Conservation (phyloP, 768 basidiomycete species). For the Paxillus rubicundulus region DNA sequence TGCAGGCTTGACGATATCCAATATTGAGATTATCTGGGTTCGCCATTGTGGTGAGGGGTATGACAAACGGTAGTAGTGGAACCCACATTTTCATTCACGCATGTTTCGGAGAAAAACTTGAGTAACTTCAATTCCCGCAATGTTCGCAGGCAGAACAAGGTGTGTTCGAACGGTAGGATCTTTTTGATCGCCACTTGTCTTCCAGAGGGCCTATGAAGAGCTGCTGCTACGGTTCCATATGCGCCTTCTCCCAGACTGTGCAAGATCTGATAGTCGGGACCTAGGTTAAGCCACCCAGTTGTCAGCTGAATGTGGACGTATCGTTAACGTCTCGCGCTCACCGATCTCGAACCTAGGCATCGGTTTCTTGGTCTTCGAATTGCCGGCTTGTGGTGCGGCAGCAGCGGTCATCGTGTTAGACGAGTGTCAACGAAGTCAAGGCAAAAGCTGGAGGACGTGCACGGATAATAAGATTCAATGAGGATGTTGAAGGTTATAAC, state of each 20-base stretch:
- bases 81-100: conserved; percentile 76
- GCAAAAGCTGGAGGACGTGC: not conserved
- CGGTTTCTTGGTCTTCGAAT: conserved; percentile 53
- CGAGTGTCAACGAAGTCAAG: not conserved
- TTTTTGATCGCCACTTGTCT: conserved; percentile 94
- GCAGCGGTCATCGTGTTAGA: conserved; percentile 2
- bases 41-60: conserved; percentile 2
- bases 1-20: conserved; percentile 85
- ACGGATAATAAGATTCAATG: not conserved
- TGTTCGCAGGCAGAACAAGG: conserved; percentile 86
- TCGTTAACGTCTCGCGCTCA: conserved; percentile 25
- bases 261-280: conserved; percentile 71
- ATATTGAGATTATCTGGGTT: conserved; percentile 80
- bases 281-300: conserved; percentile 33
- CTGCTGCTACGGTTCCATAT: conserved; percentile 88
- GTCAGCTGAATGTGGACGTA: not conserved
- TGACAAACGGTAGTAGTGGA: not conserved
- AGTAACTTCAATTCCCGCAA: conserved; percentile 89
- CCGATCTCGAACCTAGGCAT: conserved; percentile 75
- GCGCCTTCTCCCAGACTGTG: conserved; percentile 82
- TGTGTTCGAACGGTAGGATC: conserved; percentile 92
- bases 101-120: conserved; percentile 78
- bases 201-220: conserved; percentile 76
- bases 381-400: conserved; percentile 8
- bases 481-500: not conserved